Conservation (phyloP, 2,329 filamentous ascomycete genomes). For the Aspergillus vadensis region DNA sequence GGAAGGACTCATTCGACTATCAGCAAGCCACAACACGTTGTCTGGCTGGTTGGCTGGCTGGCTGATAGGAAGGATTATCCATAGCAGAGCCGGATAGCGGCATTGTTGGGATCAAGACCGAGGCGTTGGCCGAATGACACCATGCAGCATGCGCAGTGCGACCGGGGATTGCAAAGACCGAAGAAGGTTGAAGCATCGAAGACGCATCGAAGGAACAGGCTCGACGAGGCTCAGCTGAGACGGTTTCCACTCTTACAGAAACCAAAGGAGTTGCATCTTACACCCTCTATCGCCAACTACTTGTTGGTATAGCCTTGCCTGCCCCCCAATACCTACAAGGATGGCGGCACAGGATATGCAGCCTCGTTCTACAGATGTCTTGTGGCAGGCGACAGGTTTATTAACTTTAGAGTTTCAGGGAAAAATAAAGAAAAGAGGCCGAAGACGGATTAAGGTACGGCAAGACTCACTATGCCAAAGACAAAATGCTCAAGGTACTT, state of each 20-base stretch:
- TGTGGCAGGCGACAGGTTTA: background rate
- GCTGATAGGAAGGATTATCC: conserved; percentile 10
- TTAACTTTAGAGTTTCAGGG: background rate
- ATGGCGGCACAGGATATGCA: background rate
- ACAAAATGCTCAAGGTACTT: background rate
- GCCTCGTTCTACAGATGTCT: background rate
- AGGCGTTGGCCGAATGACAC: conserved; percentile 22
- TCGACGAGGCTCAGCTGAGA: conserved; percentile 21
- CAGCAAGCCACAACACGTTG: conserved; percentile 24
- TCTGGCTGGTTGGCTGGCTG: conserved; percentile 11
- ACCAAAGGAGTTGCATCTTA: no score
- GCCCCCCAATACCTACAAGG: background rate
- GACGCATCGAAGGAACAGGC: conserved; percentile 32
- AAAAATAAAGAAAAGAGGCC: background rate
- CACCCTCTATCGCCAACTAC: background rate
- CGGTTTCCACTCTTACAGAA: background rate
- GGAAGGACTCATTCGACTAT: conserved; percentile 15
- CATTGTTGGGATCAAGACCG: conserved; percentile 17
- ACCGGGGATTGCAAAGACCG: conserved; percentile 4
- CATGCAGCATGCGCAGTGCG: conserved; percentile 8
- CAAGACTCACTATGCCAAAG: conserved; percentile 6
- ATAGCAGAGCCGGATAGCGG: conserved; percentile 17
- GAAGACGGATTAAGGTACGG: conserved; percentile 9
- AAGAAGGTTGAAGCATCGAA: conserved; percentile 29
- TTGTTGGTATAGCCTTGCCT: background rate